Conservation (phyloP, 495 filamentous ascomycete species). For the Penicillium alfredii region DNA sequence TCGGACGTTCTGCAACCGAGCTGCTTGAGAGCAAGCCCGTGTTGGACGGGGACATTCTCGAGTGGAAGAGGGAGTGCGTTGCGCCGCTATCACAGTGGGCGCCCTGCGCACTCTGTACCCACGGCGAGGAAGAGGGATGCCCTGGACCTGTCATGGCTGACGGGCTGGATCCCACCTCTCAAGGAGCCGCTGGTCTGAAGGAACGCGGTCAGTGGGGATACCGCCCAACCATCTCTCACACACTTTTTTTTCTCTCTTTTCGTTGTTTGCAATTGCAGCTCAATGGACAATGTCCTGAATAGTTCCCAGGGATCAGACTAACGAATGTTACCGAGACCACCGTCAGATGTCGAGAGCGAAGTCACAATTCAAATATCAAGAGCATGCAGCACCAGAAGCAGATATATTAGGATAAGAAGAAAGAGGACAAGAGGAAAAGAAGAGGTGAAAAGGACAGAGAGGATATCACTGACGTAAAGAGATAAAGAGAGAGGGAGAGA, state of each 20-base stretch:
- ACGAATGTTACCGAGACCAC: too few relatives aligned
- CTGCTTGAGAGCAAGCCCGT: conserved; percentile 34
- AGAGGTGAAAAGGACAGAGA: neutral
- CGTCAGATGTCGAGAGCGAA: too few relatives aligned
- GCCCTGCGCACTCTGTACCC: conserved; percentile 31
- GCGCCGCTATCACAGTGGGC: conserved; percentile 18
- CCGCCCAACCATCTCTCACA: too few relatives aligned
- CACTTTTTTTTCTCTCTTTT: too few relatives aligned
- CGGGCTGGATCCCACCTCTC: conserved; percentile 17
- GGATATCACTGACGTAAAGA: too few relatives aligned
- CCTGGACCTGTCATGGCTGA: conserved; percentile 42
- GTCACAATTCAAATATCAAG: too few relatives aligned
- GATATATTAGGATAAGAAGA: neutral
- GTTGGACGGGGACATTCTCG: conserved; percentile 37
- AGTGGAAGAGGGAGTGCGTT: conserved; percentile 16
- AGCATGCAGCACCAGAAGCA: too few relatives aligned
- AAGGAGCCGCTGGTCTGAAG: conserved; percentile 4
- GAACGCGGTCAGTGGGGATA: conserved; percentile 5
- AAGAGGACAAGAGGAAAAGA: neutral
- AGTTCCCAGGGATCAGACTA: conserved; percentile 5
- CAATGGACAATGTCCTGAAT: neutral
- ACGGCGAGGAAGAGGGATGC: conserved; percentile 42
- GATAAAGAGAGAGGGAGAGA: too few relatives aligned
- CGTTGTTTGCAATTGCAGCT: conserved; percentile 4
- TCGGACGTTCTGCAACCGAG: conserved; percentile 44